Evolutionary conservation across 1,284 basidiomycete genomes (phyloP), one percentile per base, ranked within the genome.

Genomic region (Fomitopsis pinicola): DNA sequence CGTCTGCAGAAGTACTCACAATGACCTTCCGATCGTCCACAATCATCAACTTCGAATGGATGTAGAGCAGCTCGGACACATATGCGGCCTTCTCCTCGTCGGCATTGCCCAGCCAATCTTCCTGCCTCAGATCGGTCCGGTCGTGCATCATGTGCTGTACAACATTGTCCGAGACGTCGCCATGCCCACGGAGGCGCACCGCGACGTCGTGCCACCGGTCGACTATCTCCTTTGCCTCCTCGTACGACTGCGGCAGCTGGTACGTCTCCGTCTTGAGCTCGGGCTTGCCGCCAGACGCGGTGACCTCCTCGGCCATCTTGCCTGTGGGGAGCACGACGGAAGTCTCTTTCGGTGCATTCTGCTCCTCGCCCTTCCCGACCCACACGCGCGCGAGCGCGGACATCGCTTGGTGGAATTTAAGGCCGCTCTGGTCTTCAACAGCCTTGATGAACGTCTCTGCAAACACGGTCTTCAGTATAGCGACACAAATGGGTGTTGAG

Each of bases 1-100:
- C 2, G 14, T 33, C 48, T 40, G 10, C 44, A 58, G 28, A 3
- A 44, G 12, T 15, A 80, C 89, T 63, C 66, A 92, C 90, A 67
- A 97, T 92, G 42, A 96, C 92, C 42, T 87, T 81, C 19, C 86
- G 81, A 72, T 97, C 95, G 70, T 98, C 95, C 26, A 97, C 92
- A 62, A 97, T 93, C 94, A 97, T 95, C 28, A 97, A 69, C 77
- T 93, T 91, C 36, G 84, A 85, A 72, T 94, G 89, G 64, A 93
- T 92, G 69, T 92, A 91, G 19, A 91, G 75, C 67, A 94, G 73
- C 78, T 96, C 92, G 10, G 92, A 88, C 22, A 95, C 87, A 66
- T 68, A 94, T 78, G 88, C 85, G 65, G 87, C 80, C 62, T 87
- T 76, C 77, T 98, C 95, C 72, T 95, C 93, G 66, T 90, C 84